Percentiles rank a stretch among this genome's conserved stretches.
Conservation (phyloP, 2,329 filamentous ascomycete species). For the Coleophoma eucalyptorum region DNA sequence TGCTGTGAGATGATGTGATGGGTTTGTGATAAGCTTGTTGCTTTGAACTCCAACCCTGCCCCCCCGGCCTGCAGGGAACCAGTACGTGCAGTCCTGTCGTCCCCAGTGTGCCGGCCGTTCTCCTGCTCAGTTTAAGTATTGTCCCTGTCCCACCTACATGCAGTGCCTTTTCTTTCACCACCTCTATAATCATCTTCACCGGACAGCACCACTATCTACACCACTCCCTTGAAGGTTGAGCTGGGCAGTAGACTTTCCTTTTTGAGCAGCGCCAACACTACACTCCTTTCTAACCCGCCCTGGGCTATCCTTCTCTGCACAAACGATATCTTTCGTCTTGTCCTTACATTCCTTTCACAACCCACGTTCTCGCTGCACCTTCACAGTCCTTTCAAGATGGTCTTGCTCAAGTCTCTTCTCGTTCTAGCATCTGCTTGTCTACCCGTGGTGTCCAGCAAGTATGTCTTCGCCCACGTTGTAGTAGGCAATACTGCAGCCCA, state of each 20-base stretch:
- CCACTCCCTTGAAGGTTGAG: slow-evolving; percentile 2
- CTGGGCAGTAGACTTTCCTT: neutral
- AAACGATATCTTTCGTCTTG: neutral
- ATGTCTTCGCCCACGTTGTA: slow-evolving; percentile 25
- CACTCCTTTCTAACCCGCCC: neutral
- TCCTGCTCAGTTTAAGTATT: too few species aligned
- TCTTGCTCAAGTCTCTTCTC: slow-evolving; percentile 1
- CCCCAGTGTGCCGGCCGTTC: too few species aligned
- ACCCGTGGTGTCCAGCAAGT: slow-evolving; percentile 15
- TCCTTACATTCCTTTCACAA: neutral
- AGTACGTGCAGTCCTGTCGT: too few species aligned
- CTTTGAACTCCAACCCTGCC: too few species aligned
- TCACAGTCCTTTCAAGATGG: neutral
- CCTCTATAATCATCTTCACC: too few species aligned
- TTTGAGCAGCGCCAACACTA: neutral
- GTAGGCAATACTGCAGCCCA: slow-evolving; percentile 29
- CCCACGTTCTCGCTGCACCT: neutral
- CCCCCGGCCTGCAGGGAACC: too few species aligned
- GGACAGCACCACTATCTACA: neutral
- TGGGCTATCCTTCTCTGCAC: neutral
- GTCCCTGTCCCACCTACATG: too few species aligned
- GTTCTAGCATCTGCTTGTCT: neutral
- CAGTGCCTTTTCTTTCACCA: too few species aligned
- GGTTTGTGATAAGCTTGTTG: too few species aligned
- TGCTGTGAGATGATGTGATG: too few species aligned